Evolutionary conservation across 1,284 basidiomycete genomes (phyloP).

Genomic region (Boletus nobilissimus): DNA sequence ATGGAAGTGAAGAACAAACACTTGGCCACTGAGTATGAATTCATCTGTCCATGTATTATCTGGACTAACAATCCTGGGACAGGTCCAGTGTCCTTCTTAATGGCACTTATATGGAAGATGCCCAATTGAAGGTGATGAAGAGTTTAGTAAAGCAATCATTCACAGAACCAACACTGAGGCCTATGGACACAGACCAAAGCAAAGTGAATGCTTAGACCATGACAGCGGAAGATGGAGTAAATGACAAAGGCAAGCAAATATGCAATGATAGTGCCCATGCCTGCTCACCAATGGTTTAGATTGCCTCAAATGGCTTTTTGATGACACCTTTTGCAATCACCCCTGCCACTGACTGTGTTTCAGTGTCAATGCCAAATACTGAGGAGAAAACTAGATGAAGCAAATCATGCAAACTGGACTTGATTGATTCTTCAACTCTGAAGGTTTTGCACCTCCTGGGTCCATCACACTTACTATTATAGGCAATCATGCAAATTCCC

Average conservation of each 20-base stretch:
- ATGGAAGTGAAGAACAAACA: no score
- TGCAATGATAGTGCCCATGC: background rate
- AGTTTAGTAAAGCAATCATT: no score
- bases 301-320: background rate
- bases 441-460: background rate
- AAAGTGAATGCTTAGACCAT: no score
- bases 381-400: background rate
- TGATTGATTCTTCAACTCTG: background rate
- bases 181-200: no score
- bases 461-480: background rate
- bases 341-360: background rate
- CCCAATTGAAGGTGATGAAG: no score
- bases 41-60: no score
- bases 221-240: background rate
- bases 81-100: no score
- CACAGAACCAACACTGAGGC: no score
- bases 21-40: no score
- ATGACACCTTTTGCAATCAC: background rate
- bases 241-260: background rate
- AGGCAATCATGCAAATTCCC: background rate
- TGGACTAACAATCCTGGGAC: no score
- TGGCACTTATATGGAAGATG: no score
- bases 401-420: background rate
- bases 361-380: background rate
- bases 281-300: background rate